Evolutionary conservation across 148 eudicot genomes (phyloP), one percentile per base, ranked within the genome.

Genomic region (Cornus controversa): DNA sequence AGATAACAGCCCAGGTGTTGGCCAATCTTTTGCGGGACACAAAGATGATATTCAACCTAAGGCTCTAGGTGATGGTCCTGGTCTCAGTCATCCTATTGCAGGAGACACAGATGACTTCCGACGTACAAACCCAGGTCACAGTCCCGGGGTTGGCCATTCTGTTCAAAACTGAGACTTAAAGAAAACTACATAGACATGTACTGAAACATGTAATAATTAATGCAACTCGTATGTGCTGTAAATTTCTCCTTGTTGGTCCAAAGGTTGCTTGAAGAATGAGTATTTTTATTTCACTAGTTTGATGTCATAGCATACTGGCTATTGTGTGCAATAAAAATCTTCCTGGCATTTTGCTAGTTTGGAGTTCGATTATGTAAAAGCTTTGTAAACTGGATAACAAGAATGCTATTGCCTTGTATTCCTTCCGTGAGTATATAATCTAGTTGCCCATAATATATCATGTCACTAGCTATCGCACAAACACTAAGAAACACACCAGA

Each of bases 111-210:
- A 85, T 72, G 84, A 79, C 22, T 84, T 76, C 67, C 45, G 78
- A 40, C 86, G 86, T 60, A 80, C 89, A 13, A 78, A 72, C 28
- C 84, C 84, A 54, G 92, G 89, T 62, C 89, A 83, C 72, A 89
- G 89, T 25, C 71, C 71, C 45, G 71, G 71, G 14, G 47, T 68
- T 16, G 71, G 71, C 47, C 71, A 68, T 34, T 77, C 88, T 54
- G 14, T 60, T 36, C 62, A 54, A 26, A 40, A 71, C 73, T 71
- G 16, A 69, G 82, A 66, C 20, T 6, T 25, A 34, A 79, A 76
- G 70, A 80, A 74, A 71, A 82, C 80, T 57, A 75, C 85, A 26
- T 82, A 82, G 79, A 78, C 64, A 66, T 73, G 37, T 28, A 3
- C 2, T 31, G 34, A 66, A 22, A 54, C 23, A 15, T 54, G 15